Evolutionary conservation across 306 rosid species (phyloP).

Genomic region (Delonix regia): DNA sequence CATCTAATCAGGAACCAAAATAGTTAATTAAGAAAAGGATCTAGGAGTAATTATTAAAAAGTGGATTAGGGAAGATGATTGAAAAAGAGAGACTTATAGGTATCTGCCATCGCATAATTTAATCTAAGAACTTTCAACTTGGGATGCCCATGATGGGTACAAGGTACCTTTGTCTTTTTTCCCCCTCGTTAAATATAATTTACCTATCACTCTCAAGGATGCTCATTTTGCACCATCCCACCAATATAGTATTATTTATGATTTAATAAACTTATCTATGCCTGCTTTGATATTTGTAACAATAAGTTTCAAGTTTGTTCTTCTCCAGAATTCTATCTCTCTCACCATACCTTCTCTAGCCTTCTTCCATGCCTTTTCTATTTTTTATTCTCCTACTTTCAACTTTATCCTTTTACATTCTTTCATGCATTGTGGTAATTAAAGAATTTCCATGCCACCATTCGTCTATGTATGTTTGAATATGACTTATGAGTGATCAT

Average conservation of each 20-base stretch:
- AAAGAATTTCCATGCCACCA: neutral
- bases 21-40: constrained; percentile 28
- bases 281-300: constrained; percentile 1
- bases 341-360: neutral
- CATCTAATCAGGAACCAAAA: constrained; percentile 35
- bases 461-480: neutral
- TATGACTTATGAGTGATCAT: no score
- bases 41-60: constrained; percentile 31
- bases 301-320: neutral
- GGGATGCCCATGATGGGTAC: constrained; percentile 48
- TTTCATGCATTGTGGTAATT: neutral
- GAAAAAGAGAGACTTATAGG: constrained; percentile 10
- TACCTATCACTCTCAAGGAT: constrained; percentile 32
- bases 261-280: constrained; percentile 11
- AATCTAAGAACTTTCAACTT: constrained; percentile 37
- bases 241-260: neutral
- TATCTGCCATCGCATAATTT: constrained; percentile 19
- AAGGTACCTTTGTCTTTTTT: constrained; percentile 33
- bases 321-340: neutral
- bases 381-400: neutral
- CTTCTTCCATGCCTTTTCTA: neutral
- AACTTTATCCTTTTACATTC: neutral
- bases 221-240: constrained; percentile 32
- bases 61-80: constrained; percentile 23
- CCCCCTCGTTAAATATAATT: constrained; percentile 12